These are phyloP conservation scores for Tylopilus rubrobrunneus DNA, from an alignment of 768 basidiomycete species.

Conservation along the genomic window DNA sequence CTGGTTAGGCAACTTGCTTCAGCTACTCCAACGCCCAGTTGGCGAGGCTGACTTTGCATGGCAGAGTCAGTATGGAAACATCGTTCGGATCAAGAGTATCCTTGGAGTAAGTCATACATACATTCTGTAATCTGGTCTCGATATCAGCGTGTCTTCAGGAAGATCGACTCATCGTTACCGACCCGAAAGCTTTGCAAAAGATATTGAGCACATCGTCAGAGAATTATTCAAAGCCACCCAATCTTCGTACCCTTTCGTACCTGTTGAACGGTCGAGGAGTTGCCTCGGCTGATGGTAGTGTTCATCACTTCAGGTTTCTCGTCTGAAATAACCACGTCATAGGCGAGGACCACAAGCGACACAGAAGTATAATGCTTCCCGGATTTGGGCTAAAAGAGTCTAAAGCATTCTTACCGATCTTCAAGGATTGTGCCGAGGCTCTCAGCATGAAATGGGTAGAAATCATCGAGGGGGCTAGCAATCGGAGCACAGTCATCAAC, in stretches of 20 bases:
- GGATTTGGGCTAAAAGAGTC: constrained; percentile 50
- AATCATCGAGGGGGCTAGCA: neutral
- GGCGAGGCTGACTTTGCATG: constrained; percentile 29
- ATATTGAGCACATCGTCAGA: constrained; percentile 41
- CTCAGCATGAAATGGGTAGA: constrained; percentile 20
- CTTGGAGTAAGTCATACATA: constrained; percentile 17
- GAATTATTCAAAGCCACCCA: constrained; percentile 36
- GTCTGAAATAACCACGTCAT: constrained; percentile 3
- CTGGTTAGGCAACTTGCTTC: constrained; percentile 21
- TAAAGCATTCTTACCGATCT: constrained; percentile 47
- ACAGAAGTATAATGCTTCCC: constrained; percentile 52
- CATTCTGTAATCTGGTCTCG: neutral
- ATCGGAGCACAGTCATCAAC: constrained; percentile 13
- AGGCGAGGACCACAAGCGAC: constrained; percentile 46
- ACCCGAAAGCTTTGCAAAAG: constrained; percentile 39
- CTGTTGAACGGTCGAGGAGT: constrained; percentile 31
- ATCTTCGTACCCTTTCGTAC: constrained; percentile 12
- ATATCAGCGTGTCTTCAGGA: constrained; percentile 27
- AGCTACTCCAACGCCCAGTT: constrained; percentile 21
- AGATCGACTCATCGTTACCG: constrained; percentile 41
- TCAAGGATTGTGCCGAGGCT: constrained; percentile 33
- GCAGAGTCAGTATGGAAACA: constrained; percentile 26
- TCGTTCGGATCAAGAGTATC: constrained; percentile 20
- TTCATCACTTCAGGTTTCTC: neutral
- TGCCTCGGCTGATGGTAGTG: constrained; percentile 37